Conservation (phyloP, 106 monocot genomes). For the Cymbidium sinense region DNA sequence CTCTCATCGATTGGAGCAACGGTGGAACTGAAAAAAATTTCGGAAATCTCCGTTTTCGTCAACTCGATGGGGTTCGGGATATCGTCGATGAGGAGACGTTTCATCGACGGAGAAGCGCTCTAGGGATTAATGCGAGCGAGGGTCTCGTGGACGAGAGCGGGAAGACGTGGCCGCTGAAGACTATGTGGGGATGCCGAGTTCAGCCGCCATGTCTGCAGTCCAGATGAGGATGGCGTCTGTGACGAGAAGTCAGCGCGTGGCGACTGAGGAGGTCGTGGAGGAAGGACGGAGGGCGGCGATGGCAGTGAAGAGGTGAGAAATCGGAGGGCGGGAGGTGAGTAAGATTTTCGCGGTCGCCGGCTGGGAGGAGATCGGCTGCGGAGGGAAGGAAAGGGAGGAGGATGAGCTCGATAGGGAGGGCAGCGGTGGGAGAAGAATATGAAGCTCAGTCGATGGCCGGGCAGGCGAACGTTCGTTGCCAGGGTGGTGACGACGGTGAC, state of each 20-base stretch:
- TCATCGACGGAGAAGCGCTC: not conserved
- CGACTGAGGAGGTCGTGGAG: constrained; percentile 12
- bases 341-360: constrained; percentile 10
- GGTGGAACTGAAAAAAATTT: constrained; percentile 9
- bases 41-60: not conserved
- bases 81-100: not conserved
- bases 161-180: constrained; percentile 25
- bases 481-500: constrained; percentile 17
- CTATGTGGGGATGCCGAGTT: constrained; percentile 25
- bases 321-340: constrained; percentile 1
- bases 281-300: constrained; percentile 7
- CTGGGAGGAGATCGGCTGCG: not conserved
- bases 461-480: constrained; percentile 20
- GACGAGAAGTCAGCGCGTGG: constrained; percentile 25
- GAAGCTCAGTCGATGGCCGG: constrained; percentile 8
- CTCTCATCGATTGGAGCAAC: not conserved
- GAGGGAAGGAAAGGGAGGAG: not conserved
- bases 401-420: constrained; percentile 3
- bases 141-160: constrained; percentile 9
- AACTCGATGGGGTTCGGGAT: constrained; percentile 3
- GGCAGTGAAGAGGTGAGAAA: constrained; percentile 2
- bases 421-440: constrained; percentile 5
- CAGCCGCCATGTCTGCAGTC: constrained; percentile 13
- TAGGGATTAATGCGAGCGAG: not conserved
- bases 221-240: constrained; percentile 22